phyloP scores from a whole-genome alignment of 257 asterid species.

The Vinca minor region DNA sequence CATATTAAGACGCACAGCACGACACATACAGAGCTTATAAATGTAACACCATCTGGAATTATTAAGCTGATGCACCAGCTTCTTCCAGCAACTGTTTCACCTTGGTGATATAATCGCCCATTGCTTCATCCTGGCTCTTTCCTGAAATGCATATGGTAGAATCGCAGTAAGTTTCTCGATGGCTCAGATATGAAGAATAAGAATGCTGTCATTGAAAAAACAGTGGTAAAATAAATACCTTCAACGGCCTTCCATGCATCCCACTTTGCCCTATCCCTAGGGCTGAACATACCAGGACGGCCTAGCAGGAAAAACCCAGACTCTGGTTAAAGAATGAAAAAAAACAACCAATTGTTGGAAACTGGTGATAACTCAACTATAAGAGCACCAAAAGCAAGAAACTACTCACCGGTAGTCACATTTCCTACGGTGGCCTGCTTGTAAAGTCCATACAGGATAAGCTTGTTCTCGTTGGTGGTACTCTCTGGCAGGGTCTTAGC shows the following conservation, averaged over 20 bases:
- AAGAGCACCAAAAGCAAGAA: background rate
- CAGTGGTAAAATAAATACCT: constrained; percentile 35
- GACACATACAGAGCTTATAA: background rate
- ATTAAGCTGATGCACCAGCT: constrained; percentile 34
- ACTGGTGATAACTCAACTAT: background rate
- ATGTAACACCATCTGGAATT: constrained; percentile 2
- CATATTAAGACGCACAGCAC: background rate
- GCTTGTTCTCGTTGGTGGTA: constrained; percentile 59
- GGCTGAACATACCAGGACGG: constrained; percentile 79
- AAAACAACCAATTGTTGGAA: background rate
- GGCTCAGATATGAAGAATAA: background rate
- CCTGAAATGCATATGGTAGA: constrained; percentile 35
- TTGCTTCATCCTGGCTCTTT: constrained; percentile 67
- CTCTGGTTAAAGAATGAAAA: background rate
- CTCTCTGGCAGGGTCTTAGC: constrained; percentile 76
- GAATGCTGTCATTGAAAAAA: background rate
- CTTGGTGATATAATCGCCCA: constrained; percentile 77
- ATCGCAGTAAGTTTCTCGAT: background rate
- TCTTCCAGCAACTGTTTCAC: constrained; percentile 86
- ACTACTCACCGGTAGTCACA: constrained; percentile 62
- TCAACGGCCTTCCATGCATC: constrained; percentile 97
- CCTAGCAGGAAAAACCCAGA: constrained; percentile 28
- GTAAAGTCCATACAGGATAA: constrained; percentile 76
- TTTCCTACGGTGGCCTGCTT: constrained; percentile 77
- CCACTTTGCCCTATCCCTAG: constrained; percentile 93